Evolutionary conservation across 768 basidiomycete genomes (phyloP).

Genomic region (Ramaria sp.): DNA sequence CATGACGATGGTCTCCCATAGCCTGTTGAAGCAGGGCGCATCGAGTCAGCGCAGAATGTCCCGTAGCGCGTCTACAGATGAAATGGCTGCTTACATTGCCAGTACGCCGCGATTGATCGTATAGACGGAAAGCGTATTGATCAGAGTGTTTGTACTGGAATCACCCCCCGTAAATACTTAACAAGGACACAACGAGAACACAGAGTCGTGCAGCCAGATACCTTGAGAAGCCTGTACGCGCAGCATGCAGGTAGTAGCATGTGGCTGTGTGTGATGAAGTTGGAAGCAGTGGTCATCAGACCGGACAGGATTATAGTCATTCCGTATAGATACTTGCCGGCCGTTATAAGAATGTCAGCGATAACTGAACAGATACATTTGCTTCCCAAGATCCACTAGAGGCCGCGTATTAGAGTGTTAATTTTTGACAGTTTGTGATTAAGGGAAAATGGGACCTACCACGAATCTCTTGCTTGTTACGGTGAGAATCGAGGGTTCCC

Average conservation of each 20-base stretch:
- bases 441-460: too few species aligned
- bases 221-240: background rate
- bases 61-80: too few species aligned
- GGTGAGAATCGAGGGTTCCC: background rate
- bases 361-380: background rate
- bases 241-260: background rate
- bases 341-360: background rate
- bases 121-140: conserved; percentile 37
- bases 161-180: background rate
- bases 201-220: too few species aligned
- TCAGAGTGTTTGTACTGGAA: conserved; percentile 44
- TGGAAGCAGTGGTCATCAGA: too few species aligned
- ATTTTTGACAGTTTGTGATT: too few species aligned
- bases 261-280: too few species aligned
- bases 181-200: background rate
- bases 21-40: too few species aligned
- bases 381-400: background rate
- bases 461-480: background rate
- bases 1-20: background rate
- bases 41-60: too few species aligned
- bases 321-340: too few species aligned
- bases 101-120: conserved; percentile 34
- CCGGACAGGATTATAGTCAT: too few species aligned
- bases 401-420: too few species aligned
- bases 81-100: conserved; percentile 31